Conservation (phyloP, 1,284 basidiomycete species). For the Anthracocystis panici-leucophaei region DNA sequence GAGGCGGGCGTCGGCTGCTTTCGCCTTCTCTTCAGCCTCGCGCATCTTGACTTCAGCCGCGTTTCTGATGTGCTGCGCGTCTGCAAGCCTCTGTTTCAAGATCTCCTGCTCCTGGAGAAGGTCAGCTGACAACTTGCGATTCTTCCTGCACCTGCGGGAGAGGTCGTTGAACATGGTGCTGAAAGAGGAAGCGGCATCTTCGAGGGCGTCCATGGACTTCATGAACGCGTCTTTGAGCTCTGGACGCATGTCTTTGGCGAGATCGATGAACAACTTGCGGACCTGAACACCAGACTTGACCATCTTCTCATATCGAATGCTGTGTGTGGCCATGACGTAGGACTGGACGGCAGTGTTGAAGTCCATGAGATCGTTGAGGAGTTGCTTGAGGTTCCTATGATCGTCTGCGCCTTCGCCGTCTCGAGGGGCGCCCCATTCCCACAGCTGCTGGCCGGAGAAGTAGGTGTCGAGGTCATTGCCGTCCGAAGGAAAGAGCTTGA, state of each 20-base stretch:
- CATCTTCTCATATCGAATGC: constrained; percentile 7
- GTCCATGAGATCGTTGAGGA: constrained; percentile 40
- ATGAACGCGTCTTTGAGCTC: constrained; percentile 7
- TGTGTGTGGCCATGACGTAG: constrained; percentile 39
- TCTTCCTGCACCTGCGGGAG: neutral
- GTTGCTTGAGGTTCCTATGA: constrained; percentile 3
- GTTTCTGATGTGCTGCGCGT: neutral
- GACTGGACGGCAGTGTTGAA: constrained; percentile 30
- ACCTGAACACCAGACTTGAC: constrained; percentile 26
- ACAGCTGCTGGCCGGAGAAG: constrained; percentile 20
- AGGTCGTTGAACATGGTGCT: constrained; percentile 15
- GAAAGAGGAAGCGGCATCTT: constrained; percentile 12
- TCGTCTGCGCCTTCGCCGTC: neutral
- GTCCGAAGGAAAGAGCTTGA: constrained; percentile 43
- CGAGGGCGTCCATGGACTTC: constrained; percentile 17
- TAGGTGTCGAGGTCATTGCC: constrained; percentile 43
- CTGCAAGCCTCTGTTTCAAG: neutral
- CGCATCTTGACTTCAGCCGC: constrained; percentile 4
- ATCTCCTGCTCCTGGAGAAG: neutral
- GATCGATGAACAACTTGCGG: constrained; percentile 25
- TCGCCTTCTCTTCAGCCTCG: neutral
- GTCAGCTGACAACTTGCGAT: neutral
- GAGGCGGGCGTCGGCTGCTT: neutral
- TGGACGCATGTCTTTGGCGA: constrained; percentile 5
- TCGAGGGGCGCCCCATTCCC: neutral